Conservation (phyloP, 495 filamentous ascomycete species). For the Penicillium goetzii region DNA sequence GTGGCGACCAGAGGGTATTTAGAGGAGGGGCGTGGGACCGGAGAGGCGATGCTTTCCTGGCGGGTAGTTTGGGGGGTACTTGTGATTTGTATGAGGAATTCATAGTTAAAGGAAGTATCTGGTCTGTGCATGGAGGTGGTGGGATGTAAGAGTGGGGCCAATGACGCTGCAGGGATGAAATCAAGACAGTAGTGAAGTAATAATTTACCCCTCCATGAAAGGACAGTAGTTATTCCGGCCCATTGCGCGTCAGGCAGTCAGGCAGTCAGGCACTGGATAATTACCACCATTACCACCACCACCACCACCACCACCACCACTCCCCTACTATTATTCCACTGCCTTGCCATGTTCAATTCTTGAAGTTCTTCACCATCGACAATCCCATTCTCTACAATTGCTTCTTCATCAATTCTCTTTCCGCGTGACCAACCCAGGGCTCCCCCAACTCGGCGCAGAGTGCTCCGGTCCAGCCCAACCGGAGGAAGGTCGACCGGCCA, state of each 20-base stretch:
- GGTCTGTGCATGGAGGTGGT: conserved; percentile 13
- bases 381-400: not conserved
- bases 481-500: conserved; percentile 36
- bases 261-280: not conserved
- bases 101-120: conserved; percentile 28
- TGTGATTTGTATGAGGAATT: not conserved
- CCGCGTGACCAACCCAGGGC: conserved; percentile 9
- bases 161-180: conserved; percentile 39
- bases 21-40: conserved; percentile 31
- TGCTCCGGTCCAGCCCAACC: conserved; percentile 42
- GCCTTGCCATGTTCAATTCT: not conserved
- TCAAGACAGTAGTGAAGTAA: conserved; percentile 16
- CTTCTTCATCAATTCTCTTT: conserved; percentile 6
- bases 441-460: conserved; percentile 39
- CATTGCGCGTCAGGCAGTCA: no score
- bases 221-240: no score
- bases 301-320: not conserved
- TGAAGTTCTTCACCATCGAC: not conserved
- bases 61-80: conserved; percentile 21
- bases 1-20: conserved; percentile 39
- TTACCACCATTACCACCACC: not conserved
- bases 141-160: conserved; percentile 42
- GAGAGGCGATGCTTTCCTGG: conserved; percentile 17
- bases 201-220: not conserved
- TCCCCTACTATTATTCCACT: not conserved